Conservation (phyloP, 768 basidiomycete genomes). For the Tulasnella sp. region DNA sequence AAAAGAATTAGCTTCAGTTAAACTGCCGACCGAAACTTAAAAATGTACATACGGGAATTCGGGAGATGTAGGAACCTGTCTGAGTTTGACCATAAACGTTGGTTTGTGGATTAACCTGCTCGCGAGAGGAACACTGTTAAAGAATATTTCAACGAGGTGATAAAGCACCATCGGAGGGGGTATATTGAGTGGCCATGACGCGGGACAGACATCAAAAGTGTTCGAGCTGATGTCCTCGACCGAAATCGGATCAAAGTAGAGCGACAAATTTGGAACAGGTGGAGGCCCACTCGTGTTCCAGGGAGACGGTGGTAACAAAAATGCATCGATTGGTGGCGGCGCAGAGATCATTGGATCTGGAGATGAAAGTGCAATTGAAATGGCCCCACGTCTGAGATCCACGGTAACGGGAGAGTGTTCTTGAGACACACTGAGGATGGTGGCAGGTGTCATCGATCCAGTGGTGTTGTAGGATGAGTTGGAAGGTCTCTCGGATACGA, state of each 20-base stretch:
- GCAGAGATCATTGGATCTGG: neutral
- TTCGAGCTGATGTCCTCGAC: neutral
- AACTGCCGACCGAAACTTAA: no score
- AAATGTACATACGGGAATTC: constrained; percentile 4
- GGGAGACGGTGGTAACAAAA: neutral
- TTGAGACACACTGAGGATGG: neutral
- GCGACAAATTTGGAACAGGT: neutral
- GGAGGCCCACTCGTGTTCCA: neutral
- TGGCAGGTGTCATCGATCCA: neutral
- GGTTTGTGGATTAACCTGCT: constrained; percentile 59
- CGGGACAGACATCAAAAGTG: constrained; percentile 21
- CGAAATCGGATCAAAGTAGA: neutral
- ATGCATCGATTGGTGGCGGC: neutral
- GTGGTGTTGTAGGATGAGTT: neutral
- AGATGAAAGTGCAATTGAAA: neutral
- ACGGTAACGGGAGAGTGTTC: neutral
- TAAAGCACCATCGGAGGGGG: constrained; percentile 55
- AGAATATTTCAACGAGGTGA: constrained; percentile 75
- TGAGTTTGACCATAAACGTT: constrained; percentile 42
- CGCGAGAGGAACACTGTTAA: constrained; percentile 66
- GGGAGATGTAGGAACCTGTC: constrained; percentile 10
- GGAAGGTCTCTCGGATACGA: no score
- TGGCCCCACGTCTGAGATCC: neutral
- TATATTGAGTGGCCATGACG: constrained; percentile 51
- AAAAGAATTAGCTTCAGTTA: neutral